Evolutionary conservation across 441 rosid species (phyloP).

Genomic region (Adansonia grandidieri): DNA sequence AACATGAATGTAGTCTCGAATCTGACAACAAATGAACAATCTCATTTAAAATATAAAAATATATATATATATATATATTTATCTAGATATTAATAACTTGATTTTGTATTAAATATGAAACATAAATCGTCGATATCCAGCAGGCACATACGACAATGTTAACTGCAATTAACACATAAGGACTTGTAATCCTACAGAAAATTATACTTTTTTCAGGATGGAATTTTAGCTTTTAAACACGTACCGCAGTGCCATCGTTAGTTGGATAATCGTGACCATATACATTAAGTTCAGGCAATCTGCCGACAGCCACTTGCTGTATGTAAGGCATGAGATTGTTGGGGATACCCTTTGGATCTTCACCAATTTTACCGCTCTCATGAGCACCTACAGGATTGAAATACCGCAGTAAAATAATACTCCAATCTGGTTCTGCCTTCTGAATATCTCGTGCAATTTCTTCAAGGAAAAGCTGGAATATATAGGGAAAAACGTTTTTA

Average conservation of each 20-base stretch:
- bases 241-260: constrained; percentile 66
- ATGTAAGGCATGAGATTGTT: constrained; percentile 79
- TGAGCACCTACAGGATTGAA: constrained; percentile 79
- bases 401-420: constrained; percentile 66
- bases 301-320: constrained; percentile 72
- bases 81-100: too few species aligned
- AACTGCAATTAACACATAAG: neutral
- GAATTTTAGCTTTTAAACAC: constrained; percentile 28
- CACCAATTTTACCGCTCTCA: constrained; percentile 74
- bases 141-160: neutral
- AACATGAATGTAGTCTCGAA: constrained; percentile 77
- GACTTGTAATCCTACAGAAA: neutral
- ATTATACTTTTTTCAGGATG: neutral
- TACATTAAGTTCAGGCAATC: constrained; percentile 68
- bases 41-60: neutral
- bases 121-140: neutral
- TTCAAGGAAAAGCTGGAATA: constrained; percentile 62
- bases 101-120: neutral
- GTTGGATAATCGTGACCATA: constrained; percentile 74
- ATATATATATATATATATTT: too few species aligned
- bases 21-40: constrained; percentile 38
- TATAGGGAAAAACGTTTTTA: neutral
- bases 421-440: constrained; percentile 68
- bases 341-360: constrained; percentile 76
- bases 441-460: constrained; percentile 72